Evolutionary conservation across 2,329 filamentous ascomycete genomes (phyloP), one percentile per base, ranked within the genome.

Genomic region (Parasarocladium wereldwijsianum): DNA sequence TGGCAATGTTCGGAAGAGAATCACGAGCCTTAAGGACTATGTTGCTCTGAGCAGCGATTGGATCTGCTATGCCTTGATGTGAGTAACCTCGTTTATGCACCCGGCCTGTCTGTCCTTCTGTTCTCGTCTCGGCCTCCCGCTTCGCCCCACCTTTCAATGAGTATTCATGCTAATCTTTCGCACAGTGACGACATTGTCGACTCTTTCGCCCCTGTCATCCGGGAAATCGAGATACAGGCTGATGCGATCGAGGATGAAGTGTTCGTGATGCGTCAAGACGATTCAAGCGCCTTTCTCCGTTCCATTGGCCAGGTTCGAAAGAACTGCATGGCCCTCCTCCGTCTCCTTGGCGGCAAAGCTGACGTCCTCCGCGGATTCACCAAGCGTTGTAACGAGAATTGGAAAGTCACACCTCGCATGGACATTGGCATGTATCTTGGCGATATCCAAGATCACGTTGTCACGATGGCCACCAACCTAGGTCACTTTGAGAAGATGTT

Each of bases 51-150:
- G 84, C 49, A 86, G 85, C 42, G 90, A 98, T 55, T 98, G 92
- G 87, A 92, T 96, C 43, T 98, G 90, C 62, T 98, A 98, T 50
- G 90, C 90, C 24, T 67, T 98, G 47, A 96, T 98, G 77, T 84
- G 62, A 65, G 76, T 59, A n/a, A 16, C 16, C 11, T 5, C 13
- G 4, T 15, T 16, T 18, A 13, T 24, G 17, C 11, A 17, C 14
- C 10, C 3, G 6, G 4, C n/a, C n/a, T n/a, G n/a, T n/a, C 32
- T 1, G 5, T 5, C 14, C 19, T 10, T n/a, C n/a, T n/a, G n/a
- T n/a, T n/a, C n/a, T n/a, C n/a, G n/a, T n/a, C n/a, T n/a, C n/a
- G n/a, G n/a, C n/a, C n/a, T n/a, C n/a, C n/a, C n/a, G n/a, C n/a
- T n/a, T n/a, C n/a, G n/a, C n/a, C n/a, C n/a, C n/a, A n/a, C n/a